Base-by-base conservation (phyloP, 164 flowering plant species). In the Aristolochia contorta region DNA sequence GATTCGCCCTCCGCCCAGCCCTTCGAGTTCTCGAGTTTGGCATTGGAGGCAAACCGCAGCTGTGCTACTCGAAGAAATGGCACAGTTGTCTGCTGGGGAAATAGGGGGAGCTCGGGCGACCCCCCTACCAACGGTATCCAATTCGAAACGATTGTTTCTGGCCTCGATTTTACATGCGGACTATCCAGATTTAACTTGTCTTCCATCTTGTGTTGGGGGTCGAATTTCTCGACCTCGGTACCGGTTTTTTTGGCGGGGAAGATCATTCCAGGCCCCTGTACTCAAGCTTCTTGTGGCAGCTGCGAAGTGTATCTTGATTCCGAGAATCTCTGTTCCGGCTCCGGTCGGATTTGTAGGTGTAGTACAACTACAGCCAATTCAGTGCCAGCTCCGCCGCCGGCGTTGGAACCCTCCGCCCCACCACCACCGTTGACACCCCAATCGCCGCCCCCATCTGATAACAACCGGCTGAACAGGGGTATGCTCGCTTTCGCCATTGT, bases 181-280 rank as follows among this genome's bases (percentile, higher is more conserved):
- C 76, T 94, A 45, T 58, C 56, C 10, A 67, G 83, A 0, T 48
- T 54, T 6, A 86, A 87, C 71, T 74, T 82, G 16, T 80, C 96
- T 0, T 47, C 89, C 0, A 32, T 83, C 19, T 19, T 91, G 95
- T 60, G 66, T 60, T 94, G 97, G 97, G 97, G 97, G 0, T 79
- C 85, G 90, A 23, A 65, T 21, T 21, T 49, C 53, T 53, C 23
- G 27, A 56, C 53, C 51, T 37, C 72, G 1, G 71, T 65, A 8
- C 0, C 21, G 49, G 68, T 51, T 54, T 76, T 80, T 66, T 79
- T 77, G 0, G 67, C 84, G 53, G 65, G 71, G 1, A 72, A 57
- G 45, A 69, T 82, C 53, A 67, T 85, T 45, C 95, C 99, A 1
- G 99, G 96, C 0, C 82, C 81, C 1, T 94, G 99, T 65, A 80